Percentiles rank a stretch among this genome's conserved stretches.
These are phyloP conservation scores for Arachis hypogaea DNA, from an alignment of 306 rosid genomes.

Conservation along the genomic window DNA sequence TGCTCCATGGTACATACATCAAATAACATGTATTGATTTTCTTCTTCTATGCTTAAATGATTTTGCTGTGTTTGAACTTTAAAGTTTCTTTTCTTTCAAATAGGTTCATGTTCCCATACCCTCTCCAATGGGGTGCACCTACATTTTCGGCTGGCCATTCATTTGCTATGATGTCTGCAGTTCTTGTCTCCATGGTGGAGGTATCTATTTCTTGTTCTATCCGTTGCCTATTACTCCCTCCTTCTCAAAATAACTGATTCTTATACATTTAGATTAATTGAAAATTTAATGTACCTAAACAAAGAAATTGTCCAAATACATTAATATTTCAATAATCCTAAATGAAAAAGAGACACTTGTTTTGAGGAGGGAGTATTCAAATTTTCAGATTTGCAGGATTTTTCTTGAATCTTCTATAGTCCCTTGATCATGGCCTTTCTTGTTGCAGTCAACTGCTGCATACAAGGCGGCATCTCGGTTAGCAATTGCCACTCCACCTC, in stretches of 20 bases:
- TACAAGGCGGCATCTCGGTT: constrained; percentile 90
- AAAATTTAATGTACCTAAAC: too few relatives aligned
- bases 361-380: constrained; percentile 2
- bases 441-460: constrained; percentile 86
- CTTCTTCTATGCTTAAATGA: constrained; percentile 5
- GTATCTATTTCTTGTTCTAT: constrained; percentile 46
- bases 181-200: constrained; percentile 97
- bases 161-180: constrained; percentile 95
- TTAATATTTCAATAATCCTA: too few relatives aligned
- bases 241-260: too few relatives aligned
- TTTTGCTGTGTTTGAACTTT: constrained; percentile 5
- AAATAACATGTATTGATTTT: constrained; percentile 15
- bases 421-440: constrained; percentile 29
- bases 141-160: constrained; percentile 98
- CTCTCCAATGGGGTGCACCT: constrained; percentile 99
- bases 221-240: background rate
- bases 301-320: too few relatives aligned
- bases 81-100: constrained; percentile 32
- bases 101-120: constrained; percentile 97
- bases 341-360: too few relatives aligned
- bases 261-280: too few relatives aligned
- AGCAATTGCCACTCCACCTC: constrained; percentile 98
- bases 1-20: constrained; percentile 74
- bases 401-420: constrained; percentile 15
- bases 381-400: background rate